phyloP scores from a whole-genome alignment of 2,329 filamentous ascomycete genomes.

The Nigrospora sphaerica region DNA sequence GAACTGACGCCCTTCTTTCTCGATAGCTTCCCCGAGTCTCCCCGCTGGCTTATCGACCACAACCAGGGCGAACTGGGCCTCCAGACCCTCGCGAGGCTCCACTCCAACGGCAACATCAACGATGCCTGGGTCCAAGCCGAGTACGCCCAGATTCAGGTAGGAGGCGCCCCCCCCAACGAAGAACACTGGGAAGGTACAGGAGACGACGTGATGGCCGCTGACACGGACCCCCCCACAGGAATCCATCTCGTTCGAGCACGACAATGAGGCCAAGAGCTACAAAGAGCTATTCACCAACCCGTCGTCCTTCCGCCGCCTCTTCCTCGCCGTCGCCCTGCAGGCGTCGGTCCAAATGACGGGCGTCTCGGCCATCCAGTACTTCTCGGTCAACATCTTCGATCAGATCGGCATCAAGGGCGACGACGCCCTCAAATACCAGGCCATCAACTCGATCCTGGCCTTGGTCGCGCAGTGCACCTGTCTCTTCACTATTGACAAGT shows the following conservation, averaged over 20 bases:
- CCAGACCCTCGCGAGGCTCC: conserved; percentile 59
- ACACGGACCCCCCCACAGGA: conserved; percentile 11
- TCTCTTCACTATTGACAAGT: conserved; percentile 61
- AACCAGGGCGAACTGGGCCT: conserved; percentile 59
- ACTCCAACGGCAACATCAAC: conserved; percentile 58
- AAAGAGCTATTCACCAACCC: conserved; percentile 58
- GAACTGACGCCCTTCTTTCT: too few relatives aligned
- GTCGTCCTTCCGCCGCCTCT: conserved; percentile 63
- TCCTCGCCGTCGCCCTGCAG: conserved; percentile 63
- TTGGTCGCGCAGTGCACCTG: conserved; percentile 62
- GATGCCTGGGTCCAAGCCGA: conserved; percentile 68
- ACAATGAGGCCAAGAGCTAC: conserved; percentile 64
- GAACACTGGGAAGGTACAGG: too few relatives aligned
- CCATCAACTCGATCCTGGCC: conserved; percentile 65
- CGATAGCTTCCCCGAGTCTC: conserved; percentile 54
- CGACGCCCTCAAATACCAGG: conserved; percentile 67
- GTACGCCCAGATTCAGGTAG: conserved; percentile 62
- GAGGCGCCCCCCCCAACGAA: conserved; percentile 2
- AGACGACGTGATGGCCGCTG: background rate
- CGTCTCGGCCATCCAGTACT: conserved; percentile 69
- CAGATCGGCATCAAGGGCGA: conserved; percentile 61
- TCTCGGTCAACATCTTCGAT: conserved; percentile 58
- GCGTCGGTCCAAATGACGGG: conserved; percentile 72
- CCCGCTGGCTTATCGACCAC: conserved; percentile 70
- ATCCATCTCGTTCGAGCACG: conserved; percentile 56